Evolutionary conservation across 2,329 filamentous ascomycete genomes (phyloP).

Genomic region (Achaetomium macrosporum): DNA sequence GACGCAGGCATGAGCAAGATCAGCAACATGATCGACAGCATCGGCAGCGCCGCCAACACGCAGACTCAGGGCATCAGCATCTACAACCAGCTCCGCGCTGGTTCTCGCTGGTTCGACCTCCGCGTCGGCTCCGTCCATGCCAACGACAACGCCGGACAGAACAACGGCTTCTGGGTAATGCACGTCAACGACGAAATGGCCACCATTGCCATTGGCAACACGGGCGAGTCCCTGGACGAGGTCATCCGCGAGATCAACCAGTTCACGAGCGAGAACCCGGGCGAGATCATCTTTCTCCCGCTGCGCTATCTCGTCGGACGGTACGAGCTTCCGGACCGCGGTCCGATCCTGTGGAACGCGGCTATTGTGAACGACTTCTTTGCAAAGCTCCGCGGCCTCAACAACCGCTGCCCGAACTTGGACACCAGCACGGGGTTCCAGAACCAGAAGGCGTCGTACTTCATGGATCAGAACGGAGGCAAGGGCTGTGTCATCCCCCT

Average conservation of each 20-base stretch:
- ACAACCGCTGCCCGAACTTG: conserved; percentile 34
- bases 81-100: conserved; percentile 39
- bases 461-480: conserved; percentile 31
- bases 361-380: conserved; percentile 39
- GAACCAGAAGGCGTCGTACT: conserved; percentile 22
- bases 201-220: conserved; percentile 37
- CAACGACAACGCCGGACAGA: conserved; percentile 23
- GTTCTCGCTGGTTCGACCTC: conserved; percentile 44
- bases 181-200: conserved; percentile 24
- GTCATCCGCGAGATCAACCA: conserved; percentile 40
- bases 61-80: conserved; percentile 41
- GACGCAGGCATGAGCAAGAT: conserved; percentile 44
- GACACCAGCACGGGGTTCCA: conserved; percentile 27
- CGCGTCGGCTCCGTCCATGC: conserved; percentile 34
- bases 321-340: conserved; percentile 28
- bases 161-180: conserved; percentile 33
- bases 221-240: conserved; percentile 39
- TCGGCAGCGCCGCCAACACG: conserved; percentile 37
- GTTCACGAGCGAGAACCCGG: conserved; percentile 38
- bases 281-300: conserved; percentile 42
- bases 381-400: conserved; percentile 35
- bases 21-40: conserved; percentile 29
- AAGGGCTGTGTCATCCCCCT: conserved; percentile 32
- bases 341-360: conserved; percentile 32
- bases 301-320: conserved; percentile 38